Evolutionary conservation across 441 rosid genomes (phyloP).

Genomic region (Sinapis alba): DNA sequence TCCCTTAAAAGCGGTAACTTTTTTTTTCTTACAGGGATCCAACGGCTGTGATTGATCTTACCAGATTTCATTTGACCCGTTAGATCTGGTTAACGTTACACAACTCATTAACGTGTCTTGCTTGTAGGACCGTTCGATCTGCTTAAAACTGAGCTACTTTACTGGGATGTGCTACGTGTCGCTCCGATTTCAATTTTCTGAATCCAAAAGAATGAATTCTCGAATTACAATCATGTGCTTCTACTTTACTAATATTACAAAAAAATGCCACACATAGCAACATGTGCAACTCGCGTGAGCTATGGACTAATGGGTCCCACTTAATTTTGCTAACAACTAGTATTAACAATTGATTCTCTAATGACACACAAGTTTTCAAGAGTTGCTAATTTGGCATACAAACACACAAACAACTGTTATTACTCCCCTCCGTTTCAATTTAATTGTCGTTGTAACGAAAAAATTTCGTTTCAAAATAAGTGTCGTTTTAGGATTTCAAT

Average conservation of each 20-base stretch:
- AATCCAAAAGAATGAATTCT: neutral
- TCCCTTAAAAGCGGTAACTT: conserved; percentile 25
- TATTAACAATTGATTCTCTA: neutral
- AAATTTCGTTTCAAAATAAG: too few species aligned
- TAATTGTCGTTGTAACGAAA: too few species aligned
- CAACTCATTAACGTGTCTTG: conserved; percentile 22
- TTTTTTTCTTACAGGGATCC: conserved; percentile 1
- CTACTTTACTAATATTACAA: conserved; percentile 16
- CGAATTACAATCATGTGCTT: conserved; percentile 13
- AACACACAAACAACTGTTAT: neutral
- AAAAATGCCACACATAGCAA: conserved; percentile 1
- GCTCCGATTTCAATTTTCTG: conserved; percentile 7
- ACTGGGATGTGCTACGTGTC: conserved; percentile 17
- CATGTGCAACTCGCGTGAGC: conserved; percentile 41
- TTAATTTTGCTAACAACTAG: neutral
- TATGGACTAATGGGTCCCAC: conserved; percentile 18
- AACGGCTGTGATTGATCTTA: conserved; percentile 22
- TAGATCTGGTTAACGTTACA: conserved; percentile 33
- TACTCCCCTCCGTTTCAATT: too few species aligned
- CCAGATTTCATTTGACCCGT: neutral
- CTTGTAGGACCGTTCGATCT: conserved; percentile 27
- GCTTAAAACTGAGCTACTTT: neutral
- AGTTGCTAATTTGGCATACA: conserved; percentile 11
- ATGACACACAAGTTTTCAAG: neutral
- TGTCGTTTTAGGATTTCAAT: too few species aligned